Evolutionary conservation across 305 asterid species (phyloP), one percentile per base, ranked within the genome.

Genomic region (Rubia peregrina): DNA sequence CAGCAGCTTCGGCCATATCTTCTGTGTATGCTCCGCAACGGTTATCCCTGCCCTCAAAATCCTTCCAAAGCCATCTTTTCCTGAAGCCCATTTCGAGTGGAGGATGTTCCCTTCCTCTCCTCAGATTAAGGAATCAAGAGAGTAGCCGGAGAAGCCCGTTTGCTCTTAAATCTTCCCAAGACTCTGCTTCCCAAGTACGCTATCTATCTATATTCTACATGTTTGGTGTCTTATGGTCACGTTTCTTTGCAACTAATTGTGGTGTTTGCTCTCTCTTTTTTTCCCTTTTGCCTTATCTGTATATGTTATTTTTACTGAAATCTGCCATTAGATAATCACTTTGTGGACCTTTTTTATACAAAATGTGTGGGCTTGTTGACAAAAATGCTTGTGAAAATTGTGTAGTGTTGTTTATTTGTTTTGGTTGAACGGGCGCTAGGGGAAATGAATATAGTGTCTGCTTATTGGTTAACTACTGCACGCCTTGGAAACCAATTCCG

Each of bases 11-110:
- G 36, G 72, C 61, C 22, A 68, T 67, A 36, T 59, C 36, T 13
- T 21, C 67, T 68, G 48, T 61, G 9, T 61, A 42, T 36, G 33
- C 21, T 21, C 36, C 48, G 13, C 61, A 60, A 40, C 64, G 74
- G 8, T 68, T 68, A 48, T 68, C 70, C 57, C 43, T 60, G n/a
- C 21, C 73, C 69, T 22, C 78, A 24, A 74, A 68, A 22, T 68
- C 65, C 33, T 59, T 41, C 48, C 66, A 61, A 49, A 49, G 65
- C 59, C 44, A 61, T 38, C 19, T 61, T 22, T 36, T 3, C 26
- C 56, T 49, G 3, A 74, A 24, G 22, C 48, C 78, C 59, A 61
- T 74, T 61, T 68, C 77, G 30, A 68, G 17, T 40, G 22, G 77
- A 60, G 51, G 68, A 16, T 21, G 51, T 36, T 74, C 57, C 30